A percentile compares a stretch with the other conserved stretches of the same genome.
phyloP scores from a whole-genome alignment of 345 rosid genomes.

The Camelina sativa region DNA sequence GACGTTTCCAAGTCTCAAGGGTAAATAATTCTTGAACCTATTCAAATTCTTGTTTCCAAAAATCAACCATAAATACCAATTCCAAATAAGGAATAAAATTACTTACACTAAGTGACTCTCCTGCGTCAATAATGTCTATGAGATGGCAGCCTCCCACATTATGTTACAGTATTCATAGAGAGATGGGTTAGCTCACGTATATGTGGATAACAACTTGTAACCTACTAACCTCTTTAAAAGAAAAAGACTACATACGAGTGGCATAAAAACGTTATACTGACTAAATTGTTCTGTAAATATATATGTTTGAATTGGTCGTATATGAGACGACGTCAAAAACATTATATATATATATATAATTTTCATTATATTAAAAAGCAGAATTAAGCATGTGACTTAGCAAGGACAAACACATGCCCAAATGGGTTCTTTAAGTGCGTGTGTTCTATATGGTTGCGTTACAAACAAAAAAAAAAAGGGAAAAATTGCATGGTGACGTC shows the following conservation, averaged over 20 bases:
- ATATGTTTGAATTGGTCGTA: not conserved
- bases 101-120: not conserved
- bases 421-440: not conserved
- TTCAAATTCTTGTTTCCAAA: not conserved
- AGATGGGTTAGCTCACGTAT: not conserved
- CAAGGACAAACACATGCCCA: slow-evolving; percentile 2
- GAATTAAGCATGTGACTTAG: not conserved
- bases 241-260: not conserved
- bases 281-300: not conserved
- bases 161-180: not conserved
- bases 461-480: not conserved
- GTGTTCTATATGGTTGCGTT: not conserved
- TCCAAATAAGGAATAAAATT: not conserved
- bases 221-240: not conserved
- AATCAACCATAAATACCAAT: not conserved
- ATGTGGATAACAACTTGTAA: not conserved
- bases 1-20: not conserved
- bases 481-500: not conserved
- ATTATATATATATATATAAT: too few relatives aligned
- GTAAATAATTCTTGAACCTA: not conserved
- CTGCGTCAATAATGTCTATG: not conserved
- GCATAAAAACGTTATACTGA: not conserved
- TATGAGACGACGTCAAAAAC: not conserved
- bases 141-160: not conserved
- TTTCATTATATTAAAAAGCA: not conserved